Evolutionary conservation across 2,329 filamentous ascomycete species (phyloP), one percentile per base, ranked within the genome.

Genomic region (Camillea tinctor): DNA sequence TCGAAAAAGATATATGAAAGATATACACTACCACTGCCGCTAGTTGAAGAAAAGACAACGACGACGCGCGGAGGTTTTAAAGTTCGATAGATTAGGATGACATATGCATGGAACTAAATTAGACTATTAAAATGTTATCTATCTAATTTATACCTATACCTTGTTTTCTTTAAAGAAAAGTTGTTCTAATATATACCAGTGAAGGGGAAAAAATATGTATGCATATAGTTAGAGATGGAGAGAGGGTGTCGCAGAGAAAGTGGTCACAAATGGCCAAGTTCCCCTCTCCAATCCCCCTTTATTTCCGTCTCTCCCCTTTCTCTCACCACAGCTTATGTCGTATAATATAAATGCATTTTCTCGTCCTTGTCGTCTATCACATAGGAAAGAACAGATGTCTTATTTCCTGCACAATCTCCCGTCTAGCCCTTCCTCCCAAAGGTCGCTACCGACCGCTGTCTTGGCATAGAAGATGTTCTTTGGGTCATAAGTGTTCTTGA

Each of bases 401-500:
- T 53, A 53, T 36, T 50, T 52, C 19, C 23, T 53, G 44, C 79
- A 81, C 64, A 80, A 66, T 15, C 75, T 74, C 7, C 78, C 79
- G 57, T 71, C 61, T 2, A 64, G 68, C 4, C 64, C 67, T 30
- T 77, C 71, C 8, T 59, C 63, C 79, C 78, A 81, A 3, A 62
- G 60, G 3, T 80, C 78, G 62, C 74, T 78, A 0, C 79, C 79
- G 7, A 81, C 77, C 8, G 69, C 75, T 0, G 73, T 75, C 7
- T 67, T 69, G 9, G 75, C 77, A 53, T 79, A 77, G 36, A 77
- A 79, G 1, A 81, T 51, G 4, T 67, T 66, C 1, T 71, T 23
- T 3, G 75, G 68, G 66, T 80, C 80, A 62, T 77, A 80, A 52
- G 69, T 75, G 15, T 71, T 62, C 72, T 82, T 82, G 22, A 82